phyloP scores from a whole-genome alignment of 768 basidiomycete species.

The Leccinum longicurvipes region DNA sequence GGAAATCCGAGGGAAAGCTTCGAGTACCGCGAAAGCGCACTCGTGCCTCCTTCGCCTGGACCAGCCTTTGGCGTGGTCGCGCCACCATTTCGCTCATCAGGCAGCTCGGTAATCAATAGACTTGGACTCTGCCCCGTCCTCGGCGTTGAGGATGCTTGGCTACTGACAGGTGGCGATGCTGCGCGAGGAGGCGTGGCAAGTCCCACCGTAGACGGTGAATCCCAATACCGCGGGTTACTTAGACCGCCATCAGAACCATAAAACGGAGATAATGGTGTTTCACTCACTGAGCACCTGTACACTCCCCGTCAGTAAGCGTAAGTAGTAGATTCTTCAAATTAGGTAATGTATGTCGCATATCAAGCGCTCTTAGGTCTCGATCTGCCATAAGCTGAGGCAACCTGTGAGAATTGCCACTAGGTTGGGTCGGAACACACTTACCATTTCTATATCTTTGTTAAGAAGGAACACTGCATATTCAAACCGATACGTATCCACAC shows the following conservation, averaged over 20 bases:
- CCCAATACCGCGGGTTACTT: conserved; percentile 19
- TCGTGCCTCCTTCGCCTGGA: conserved; percentile 31
- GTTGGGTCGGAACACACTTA: conserved; percentile 27
- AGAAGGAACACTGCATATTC: conserved; percentile 96
- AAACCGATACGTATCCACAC: conserved; percentile 94
- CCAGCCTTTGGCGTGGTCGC: conserved; percentile 52
- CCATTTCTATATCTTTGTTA: conserved; percentile 97
- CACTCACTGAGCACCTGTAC: conserved; percentile 45
- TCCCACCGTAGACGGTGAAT: conserved; percentile 22
- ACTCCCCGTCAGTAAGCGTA: conserved; percentile 74
- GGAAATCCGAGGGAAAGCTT: conserved; percentile 49
- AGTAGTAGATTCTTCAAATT: conserved; percentile 94
- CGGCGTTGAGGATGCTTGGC: conserved; percentile 24
- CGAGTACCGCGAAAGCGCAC: conserved; percentile 37
- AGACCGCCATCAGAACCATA: conserved; percentile 10
- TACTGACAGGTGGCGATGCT: conserved; percentile 12
- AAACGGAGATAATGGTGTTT: background rate
- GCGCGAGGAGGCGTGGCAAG: conserved; percentile 24
- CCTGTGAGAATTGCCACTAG: conserved; percentile 3
- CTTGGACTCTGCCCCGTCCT: conserved; percentile 22
- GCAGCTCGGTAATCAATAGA: conserved; percentile 15
- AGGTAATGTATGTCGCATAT: conserved; percentile 93
- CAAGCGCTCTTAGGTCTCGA: conserved; percentile 82
- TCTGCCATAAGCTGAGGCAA: conserved; percentile 81
- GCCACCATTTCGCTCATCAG: conserved; percentile 43